Evolutionary conservation across 192 early-diverging fungal genomes (phyloP).

Genomic region (Dimargaris xerosporica): DNA sequence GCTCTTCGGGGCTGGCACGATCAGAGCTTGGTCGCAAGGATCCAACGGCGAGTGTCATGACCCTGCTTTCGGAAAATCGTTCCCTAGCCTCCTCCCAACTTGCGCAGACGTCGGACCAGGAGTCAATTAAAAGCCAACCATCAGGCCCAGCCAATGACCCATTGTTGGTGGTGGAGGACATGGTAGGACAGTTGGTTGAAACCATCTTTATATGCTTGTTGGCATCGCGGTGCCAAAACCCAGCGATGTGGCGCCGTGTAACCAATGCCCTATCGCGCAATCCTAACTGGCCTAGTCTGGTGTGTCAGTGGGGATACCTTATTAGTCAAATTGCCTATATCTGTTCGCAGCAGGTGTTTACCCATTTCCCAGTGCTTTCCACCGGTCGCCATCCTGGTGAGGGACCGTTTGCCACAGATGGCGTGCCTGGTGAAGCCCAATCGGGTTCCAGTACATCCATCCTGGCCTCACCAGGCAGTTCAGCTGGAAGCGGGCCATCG

Average conservation of each 20-base stretch:
- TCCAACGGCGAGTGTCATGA: no score
- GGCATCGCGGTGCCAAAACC: conserved; percentile 1
- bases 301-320: neutral
- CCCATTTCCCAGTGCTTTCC: neutral
- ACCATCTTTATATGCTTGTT: neutral
- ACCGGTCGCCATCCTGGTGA: no score
- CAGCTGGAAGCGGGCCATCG: neutral
- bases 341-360: neutral
- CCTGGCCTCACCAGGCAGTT: neutral
- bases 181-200: conserved; percentile 2
- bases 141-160: neutral
- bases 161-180: neutral
- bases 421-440: no score
- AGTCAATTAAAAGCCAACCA: no score
- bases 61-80: no score
- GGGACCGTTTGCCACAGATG: no score
- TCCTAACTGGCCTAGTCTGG: neutral
- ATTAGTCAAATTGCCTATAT: neutral
- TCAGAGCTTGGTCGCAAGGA: no score
- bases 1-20: no score
- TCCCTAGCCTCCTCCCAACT: no score
- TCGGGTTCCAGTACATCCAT: neutral
- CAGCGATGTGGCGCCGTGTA: neutral
- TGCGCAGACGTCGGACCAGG: no score
- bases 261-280: neutral